Evolutionary conservation across 495 filamentous ascomycete species (phyloP).

Genomic region (Eremomyces bilateralis): DNA sequence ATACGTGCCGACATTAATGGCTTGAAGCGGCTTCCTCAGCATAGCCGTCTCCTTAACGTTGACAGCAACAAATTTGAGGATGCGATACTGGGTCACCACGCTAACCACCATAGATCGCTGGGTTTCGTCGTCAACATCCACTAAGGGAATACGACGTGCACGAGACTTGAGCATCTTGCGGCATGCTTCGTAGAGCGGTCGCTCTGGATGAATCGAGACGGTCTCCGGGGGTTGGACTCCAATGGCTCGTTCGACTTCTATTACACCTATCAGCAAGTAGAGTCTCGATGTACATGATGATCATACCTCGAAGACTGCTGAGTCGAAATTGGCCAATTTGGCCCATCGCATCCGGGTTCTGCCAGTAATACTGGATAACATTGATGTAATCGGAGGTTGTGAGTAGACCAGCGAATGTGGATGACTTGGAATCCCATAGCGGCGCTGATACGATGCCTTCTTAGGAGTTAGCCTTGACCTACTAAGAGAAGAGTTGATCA

Average conservation of each 20-base stretch:
- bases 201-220: conserved; percentile 76
- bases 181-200: conserved; percentile 85
- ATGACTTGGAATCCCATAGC: conserved; percentile 88
- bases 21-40: conserved; percentile 66
- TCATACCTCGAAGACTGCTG: conserved; percentile 70
- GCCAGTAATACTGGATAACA: conserved; percentile 98
- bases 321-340: conserved; percentile 87
- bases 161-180: conserved; percentile 83
- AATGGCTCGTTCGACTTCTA: conserved; percentile 88
- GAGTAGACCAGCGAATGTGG: conserved; percentile 80
- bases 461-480: too few relatives aligned
- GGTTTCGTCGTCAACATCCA: conserved; percentile 90
- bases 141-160: conserved; percentile 79
- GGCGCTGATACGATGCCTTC: conserved; percentile 94
- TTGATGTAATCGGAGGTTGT: conserved; percentile 97
- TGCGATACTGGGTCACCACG: conserved; percentile 93
- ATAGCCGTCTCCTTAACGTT: conserved; percentile 82
- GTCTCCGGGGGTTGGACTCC: conserved; percentile 83
- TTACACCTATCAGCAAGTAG: background rate
- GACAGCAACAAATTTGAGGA: conserved; percentile 95
- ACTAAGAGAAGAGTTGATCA: too few relatives aligned
- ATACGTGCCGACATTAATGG: conserved; percentile 77
- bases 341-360: conserved; percentile 74
- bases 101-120: conserved; percentile 81
- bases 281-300: background rate